Percentiles rank a stretch among this genome's conserved stretches.
phyloP scores from a whole-genome alignment of 768 basidiomycete genomes.

The Boletellus emodensis region DNA sequence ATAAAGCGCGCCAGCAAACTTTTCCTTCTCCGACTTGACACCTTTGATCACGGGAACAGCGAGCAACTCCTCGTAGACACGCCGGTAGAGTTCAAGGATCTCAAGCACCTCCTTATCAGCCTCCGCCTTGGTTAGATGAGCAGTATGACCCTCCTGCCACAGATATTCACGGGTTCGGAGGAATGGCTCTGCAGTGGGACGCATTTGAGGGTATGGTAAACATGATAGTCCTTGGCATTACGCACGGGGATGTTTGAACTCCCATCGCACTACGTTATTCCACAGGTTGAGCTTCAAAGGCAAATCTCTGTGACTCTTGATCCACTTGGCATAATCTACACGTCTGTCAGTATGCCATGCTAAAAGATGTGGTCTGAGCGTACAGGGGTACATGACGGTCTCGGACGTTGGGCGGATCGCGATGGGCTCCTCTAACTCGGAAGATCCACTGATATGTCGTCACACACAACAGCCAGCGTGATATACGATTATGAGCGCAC shows the following conservation, averaged over 20 bases:
- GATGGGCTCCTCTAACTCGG: constrained; percentile 94
- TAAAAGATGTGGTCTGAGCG: constrained; percentile 25
- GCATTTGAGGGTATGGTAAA: background rate
- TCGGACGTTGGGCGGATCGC: constrained; percentile 98
- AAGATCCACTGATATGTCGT: constrained; percentile 59
- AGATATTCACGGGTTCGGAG: constrained; percentile 98
- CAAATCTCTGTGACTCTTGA: constrained; percentile 94
- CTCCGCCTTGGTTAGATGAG: constrained; percentile 82
- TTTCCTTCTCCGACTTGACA: constrained; percentile 98
- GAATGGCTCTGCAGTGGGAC: constrained; percentile 76
- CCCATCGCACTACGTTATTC: constrained; percentile 99
- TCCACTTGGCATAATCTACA: constrained; percentile 97
- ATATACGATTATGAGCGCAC: constrained; percentile 28
- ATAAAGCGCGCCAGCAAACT: constrained; percentile 96
- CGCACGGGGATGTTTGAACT: constrained; percentile 97
- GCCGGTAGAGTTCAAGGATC: constrained; percentile 94
- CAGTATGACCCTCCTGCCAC: constrained; percentile 99
- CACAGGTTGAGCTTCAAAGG: constrained; percentile 97
- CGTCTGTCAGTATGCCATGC: constrained; percentile 1
- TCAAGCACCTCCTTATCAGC: constrained; percentile 89
- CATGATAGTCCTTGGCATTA: constrained; percentile 6
- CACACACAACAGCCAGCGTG: background rate
- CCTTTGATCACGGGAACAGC: constrained; percentile 97
- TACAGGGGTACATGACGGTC: constrained; percentile 99
- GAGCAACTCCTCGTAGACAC: constrained; percentile 93